Percentiles rank a stretch among this genome's conserved stretches.
Evolutionary conservation across 2,329 filamentous ascomycete genomes (phyloP).

Genomic region (Cladophialophora psammophila): DNA sequence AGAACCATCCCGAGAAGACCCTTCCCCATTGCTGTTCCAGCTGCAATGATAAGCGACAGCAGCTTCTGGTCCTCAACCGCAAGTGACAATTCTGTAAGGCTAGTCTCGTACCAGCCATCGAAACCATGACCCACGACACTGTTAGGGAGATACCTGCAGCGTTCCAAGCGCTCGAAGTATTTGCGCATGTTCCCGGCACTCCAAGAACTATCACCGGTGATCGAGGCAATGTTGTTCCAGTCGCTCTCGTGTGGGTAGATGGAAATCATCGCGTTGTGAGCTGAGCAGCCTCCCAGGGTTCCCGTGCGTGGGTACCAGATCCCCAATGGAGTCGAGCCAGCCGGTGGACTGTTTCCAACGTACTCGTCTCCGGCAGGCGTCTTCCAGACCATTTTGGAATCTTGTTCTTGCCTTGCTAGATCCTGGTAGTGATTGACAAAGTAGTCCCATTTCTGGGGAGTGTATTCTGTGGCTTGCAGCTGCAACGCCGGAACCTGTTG

Average conservation of each 20-base stretch:
- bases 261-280: constrained; percentile 68
- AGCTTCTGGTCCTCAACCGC: constrained; percentile 62
- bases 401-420: constrained; percentile 42
- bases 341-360: constrained; percentile 61
- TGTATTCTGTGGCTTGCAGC: constrained; percentile 44
- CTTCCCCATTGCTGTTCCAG: constrained; percentile 60
- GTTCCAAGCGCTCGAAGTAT: constrained; percentile 63
- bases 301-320: constrained; percentile 66
- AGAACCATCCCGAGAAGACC: constrained; percentile 49
- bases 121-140: constrained; percentile 60
- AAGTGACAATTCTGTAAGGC: constrained; percentile 59
- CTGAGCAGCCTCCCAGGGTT: constrained; percentile 65
- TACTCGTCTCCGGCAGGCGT: constrained; percentile 59
- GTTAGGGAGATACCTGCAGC: constrained; percentile 59
- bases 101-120: constrained; percentile 64
- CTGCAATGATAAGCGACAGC: constrained; percentile 60
- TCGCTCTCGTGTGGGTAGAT: constrained; percentile 67
- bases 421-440: constrained; percentile 48
- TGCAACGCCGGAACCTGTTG: constrained; percentile 45
- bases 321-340: constrained; percentile 60
- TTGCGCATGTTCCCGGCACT: constrained; percentile 63
- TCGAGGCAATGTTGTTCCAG: constrained; percentile 63
- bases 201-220: constrained; percentile 70
- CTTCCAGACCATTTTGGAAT: constrained; percentile 51
- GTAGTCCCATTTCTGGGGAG: constrained; percentile 46